A percentile compares a stretch with the other conserved stretches of the same genome.
phyloP scores from a whole-genome alignment of 257 asterid species.

The Solanum neorickii region DNA sequence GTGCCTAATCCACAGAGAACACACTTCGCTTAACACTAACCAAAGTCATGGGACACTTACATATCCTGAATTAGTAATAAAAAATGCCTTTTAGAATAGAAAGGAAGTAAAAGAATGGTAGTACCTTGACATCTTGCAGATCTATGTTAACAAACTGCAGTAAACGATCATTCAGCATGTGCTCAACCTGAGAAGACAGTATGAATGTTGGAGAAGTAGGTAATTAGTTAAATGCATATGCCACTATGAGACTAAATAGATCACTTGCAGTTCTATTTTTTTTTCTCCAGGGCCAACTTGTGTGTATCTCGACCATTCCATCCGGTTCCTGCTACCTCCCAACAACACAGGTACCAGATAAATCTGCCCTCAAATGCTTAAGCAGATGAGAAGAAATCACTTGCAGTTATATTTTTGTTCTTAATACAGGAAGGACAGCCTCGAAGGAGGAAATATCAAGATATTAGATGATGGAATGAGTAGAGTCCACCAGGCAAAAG shows the following conservation, averaged over 20 bases:
- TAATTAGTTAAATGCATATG: background rate
- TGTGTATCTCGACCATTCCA: background rate
- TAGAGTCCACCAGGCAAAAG: background rate
- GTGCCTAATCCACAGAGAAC: background rate
- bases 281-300: background rate
- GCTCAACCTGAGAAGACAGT: slow-evolving; percentile 68
- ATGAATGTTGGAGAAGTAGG: slow-evolving; percentile 1
- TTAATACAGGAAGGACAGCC: background rate
- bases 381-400: background rate
- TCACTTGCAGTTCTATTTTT: background rate
- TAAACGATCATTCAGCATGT: slow-evolving; percentile 81
- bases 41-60: background rate
- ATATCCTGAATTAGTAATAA: background rate
- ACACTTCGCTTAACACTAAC: background rate
- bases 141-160: slow-evolving; percentile 89
- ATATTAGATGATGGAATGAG: background rate
- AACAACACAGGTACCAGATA: background rate
- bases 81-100: background rate
- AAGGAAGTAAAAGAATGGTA: slow-evolving; percentile 6
- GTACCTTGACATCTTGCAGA: slow-evolving; percentile 95
- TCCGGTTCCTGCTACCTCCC: background rate
- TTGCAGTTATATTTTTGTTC: background rate
- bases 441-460: background rate
- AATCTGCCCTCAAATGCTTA: background rate
- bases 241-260: background rate